Percentiles rank a stretch among this genome's conserved stretches.
Evolutionary conservation across 345 rosid genomes (phyloP).

Genomic region (Dipteronia sinensis): DNA sequence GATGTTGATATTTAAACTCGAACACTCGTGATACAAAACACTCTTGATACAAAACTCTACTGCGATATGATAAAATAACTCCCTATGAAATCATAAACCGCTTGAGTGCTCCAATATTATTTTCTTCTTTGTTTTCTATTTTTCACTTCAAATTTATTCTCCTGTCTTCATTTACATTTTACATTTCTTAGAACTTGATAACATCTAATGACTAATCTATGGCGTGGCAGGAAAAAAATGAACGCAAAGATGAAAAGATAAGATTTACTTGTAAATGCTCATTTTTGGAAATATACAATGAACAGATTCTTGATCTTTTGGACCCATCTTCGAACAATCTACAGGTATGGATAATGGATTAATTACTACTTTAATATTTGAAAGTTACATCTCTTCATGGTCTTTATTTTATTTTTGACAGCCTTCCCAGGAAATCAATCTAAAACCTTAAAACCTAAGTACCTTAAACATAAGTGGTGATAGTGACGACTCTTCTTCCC

Average conservation of each 20-base stretch:
- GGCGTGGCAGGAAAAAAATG: slow-evolving; percentile 74
- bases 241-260: slow-evolving; percentile 78
- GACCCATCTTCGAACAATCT: slow-evolving; percentile 83
- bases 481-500: too few relatives aligned
- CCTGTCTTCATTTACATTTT: not conserved
- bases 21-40: too few relatives aligned
- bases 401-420: not conserved
- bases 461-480: too few relatives aligned
- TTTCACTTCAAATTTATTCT: not conserved
- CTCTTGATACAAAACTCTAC: too few relatives aligned
- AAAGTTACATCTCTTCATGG: not conserved
- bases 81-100: too few relatives aligned
- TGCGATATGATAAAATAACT: too few relatives aligned
- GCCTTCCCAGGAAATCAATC: too few relatives aligned
- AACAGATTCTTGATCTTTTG: slow-evolving; percentile 94
- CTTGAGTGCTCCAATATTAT: too few relatives aligned
- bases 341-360: slow-evolving; percentile 51
- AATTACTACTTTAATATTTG: not conserved
- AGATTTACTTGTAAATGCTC: slow-evolving; percentile 89
- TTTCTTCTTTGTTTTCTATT: not conserved
- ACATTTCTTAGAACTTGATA: slow-evolving; percentile 6
- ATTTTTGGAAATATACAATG: slow-evolving; percentile 95
- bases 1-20: too few relatives aligned
- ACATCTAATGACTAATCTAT: slow-evolving; percentile 16
- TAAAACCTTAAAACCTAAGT: too few relatives aligned